Evolutionary conservation across 805 yeast species (phyloP).

Genomic region (Candida vartiovaarae): DNA sequence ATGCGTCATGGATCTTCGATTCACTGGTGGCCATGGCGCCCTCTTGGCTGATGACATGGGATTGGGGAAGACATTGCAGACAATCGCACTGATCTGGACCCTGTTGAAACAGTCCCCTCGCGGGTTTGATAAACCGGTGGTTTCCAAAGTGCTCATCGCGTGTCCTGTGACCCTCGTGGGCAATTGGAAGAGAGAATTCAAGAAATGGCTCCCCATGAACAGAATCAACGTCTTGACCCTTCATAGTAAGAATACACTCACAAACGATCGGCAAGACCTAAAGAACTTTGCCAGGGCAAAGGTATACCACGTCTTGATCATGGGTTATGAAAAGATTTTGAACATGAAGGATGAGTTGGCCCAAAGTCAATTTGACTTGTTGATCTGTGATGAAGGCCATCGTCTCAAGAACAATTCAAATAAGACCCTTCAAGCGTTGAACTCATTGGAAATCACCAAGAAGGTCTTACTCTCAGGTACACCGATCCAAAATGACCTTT

Average conservation of each 20-base stretch:
- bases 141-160: constrained; percentile 63
- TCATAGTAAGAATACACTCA: constrained; percentile 39
- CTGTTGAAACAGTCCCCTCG: constrained; percentile 55
- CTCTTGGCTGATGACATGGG: constrained; percentile 98
- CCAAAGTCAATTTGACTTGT: constrained; percentile 44
- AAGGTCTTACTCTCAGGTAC: constrained; percentile 78
- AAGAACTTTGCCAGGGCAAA: constrained; percentile 41
- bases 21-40: constrained; percentile 55
- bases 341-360: constrained; percentile 44
- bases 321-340: constrained; percentile 81
- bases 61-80: constrained; percentile 80
- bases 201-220: constrained; percentile 66
- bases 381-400: constrained; percentile 92
- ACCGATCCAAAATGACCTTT: constrained; percentile 87
- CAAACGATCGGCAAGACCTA: constrained; percentile 36
- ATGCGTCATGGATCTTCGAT: constrained; percentile 67
- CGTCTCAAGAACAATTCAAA: constrained; percentile 70
- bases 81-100: constrained; percentile 82
- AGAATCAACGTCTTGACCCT: constrained; percentile 59
- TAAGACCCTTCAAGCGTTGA: constrained; percentile 60
- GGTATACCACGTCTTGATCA: constrained; percentile 74
- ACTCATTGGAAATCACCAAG: constrained; percentile 30
- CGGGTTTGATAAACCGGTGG: constrained; percentile 29
- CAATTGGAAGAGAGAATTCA: constrained; percentile 86
- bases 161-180: constrained; percentile 87